Evolutionary conservation across 768 basidiomycete genomes (phyloP), one percentile per base, ranked within the genome.

Genomic region (Psilocybe cubensis): DNA sequence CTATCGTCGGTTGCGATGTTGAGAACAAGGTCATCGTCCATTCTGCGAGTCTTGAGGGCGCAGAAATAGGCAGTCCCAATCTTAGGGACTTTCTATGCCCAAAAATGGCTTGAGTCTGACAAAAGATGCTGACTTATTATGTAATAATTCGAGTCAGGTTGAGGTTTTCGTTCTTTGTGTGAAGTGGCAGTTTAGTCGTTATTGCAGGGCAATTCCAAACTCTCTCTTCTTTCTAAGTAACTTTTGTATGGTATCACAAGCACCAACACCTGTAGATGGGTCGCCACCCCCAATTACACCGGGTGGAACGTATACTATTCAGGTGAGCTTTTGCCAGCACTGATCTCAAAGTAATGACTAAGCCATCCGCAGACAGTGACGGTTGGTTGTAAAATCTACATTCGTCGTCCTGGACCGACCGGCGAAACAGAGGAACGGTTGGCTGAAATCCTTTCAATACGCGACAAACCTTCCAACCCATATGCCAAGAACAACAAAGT

Each of bases 311-410:
- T 94, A 92, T 71, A 79, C 74, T 42, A 83, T 94, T 52, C 86
- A 91, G 75, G 92, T 89, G 70, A 71, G 85, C 67, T 38, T 28
- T 27, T 63, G 51, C 51, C 61, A 60, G 48, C 61, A 52, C 43
- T 46, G 56, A 57, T 60, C 62, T 48, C 47, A 58, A 55, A 53
- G 54, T 61, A 61, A 69, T 72, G 70, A 71, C 72, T 74, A 67
- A 73, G 65, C 68, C 56, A 52, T 58, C 62, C 56, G 57, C 58
- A 66, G 95, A 89, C 87, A 31, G 87, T 98, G 64, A 83, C 86
- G 58, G 91, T 95, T 66, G 97, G 97, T 55, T 98, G 96, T 79
- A 98, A 98, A 78, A 84, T 99, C 70, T 95, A 89, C 76, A 92
- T 96, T 63, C 85, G 84, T 41, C 89, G 96, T 62, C 88, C 89